These are phyloP conservation scores for Candolleomyces eurysporus DNA, from an alignment of 768 basidiomycete genomes.

Conservation along the genomic window DNA sequence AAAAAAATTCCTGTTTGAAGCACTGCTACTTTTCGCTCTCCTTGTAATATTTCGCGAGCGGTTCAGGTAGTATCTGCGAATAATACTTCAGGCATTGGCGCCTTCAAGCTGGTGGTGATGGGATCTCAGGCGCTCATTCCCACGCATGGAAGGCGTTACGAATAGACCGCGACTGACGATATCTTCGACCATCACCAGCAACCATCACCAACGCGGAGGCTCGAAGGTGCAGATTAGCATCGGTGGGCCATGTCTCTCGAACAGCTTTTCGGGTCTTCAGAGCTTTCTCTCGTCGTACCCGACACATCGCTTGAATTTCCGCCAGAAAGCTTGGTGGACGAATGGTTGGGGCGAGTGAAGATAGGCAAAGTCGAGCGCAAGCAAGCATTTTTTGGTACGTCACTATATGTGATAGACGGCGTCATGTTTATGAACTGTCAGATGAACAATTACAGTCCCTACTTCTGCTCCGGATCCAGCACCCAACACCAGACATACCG, in stretches of 20 bases:
- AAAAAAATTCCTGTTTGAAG: too few species aligned
- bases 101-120: too few species aligned
- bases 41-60: too few species aligned
- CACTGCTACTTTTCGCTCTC: too few species aligned
- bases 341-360: constrained; percentile 54
- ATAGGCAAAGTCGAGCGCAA: constrained; percentile 48
- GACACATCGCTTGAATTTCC: constrained; percentile 64
- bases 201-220: too few species aligned
- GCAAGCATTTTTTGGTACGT: constrained; percentile 75
- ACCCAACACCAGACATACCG: constrained; percentile 43
- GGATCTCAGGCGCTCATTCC: too few species aligned
- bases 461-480: constrained; percentile 54
- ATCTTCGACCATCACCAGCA: too few species aligned
- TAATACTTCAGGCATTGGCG: too few species aligned
- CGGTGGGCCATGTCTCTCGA: constrained; percentile 46
- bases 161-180: too few species aligned
- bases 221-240: too few species aligned
- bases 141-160: too few species aligned
- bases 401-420: constrained; percentile 11
- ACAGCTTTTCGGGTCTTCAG: constrained; percentile 56
- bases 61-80: too few species aligned
- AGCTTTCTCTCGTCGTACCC: constrained; percentile 63
- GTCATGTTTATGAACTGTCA: constrained; percentile 27
- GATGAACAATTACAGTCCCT: constrained; percentile 57
- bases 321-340: constrained; percentile 39